A percentile compares a stretch with the other conserved stretches of the same genome.
Evolutionary conservation across 164 flowering plant species (phyloP).

Genomic region (Berberis thunbergii): DNA sequence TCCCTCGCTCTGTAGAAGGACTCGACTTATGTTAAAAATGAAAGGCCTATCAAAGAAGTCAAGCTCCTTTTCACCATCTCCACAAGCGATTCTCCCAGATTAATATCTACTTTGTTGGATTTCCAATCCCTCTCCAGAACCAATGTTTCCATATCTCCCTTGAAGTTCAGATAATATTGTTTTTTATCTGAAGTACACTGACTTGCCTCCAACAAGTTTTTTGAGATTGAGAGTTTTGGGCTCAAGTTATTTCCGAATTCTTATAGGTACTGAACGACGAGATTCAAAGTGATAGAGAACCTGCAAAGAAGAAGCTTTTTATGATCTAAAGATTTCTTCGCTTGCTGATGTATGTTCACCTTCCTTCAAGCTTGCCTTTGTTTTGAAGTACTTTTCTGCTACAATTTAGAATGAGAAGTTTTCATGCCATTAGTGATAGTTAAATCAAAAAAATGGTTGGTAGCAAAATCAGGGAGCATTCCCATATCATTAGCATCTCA

Average conservation of each 20-base stretch:
- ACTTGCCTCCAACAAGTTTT: too few relatives aligned
- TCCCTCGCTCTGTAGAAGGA: too few relatives aligned
- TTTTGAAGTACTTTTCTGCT: constrained; percentile 23
- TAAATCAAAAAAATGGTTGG: neutral
- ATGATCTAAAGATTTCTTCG: constrained; percentile 63
- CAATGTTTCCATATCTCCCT: too few relatives aligned
- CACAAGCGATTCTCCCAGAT: too few relatives aligned
- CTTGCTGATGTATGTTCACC: constrained; percentile 73
- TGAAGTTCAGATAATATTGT: too few relatives aligned
- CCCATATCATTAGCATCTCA: too few relatives aligned
- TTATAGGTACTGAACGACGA: constrained; percentile 58
- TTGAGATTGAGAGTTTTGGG: neutral
- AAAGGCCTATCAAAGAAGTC: too few relatives aligned
- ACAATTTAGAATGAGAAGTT: neutral
- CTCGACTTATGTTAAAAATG: too few relatives aligned
- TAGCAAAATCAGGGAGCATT: neutral
- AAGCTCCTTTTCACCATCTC: too few relatives aligned
- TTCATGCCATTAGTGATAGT: constrained; percentile 31
- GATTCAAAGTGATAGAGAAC: constrained; percentile 63
- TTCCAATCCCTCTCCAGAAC: too few relatives aligned
- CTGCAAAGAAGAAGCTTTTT: constrained; percentile 72
- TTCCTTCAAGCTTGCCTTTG: constrained; percentile 61
- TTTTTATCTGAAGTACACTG: too few relatives aligned
- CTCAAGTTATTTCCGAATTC: neutral
- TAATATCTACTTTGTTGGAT: too few relatives aligned